These are phyloP conservation scores for Exophiala oligosperma DNA, from an alignment of 2,329 filamentous ascomycete genomes.

Conservation along the genomic window DNA sequence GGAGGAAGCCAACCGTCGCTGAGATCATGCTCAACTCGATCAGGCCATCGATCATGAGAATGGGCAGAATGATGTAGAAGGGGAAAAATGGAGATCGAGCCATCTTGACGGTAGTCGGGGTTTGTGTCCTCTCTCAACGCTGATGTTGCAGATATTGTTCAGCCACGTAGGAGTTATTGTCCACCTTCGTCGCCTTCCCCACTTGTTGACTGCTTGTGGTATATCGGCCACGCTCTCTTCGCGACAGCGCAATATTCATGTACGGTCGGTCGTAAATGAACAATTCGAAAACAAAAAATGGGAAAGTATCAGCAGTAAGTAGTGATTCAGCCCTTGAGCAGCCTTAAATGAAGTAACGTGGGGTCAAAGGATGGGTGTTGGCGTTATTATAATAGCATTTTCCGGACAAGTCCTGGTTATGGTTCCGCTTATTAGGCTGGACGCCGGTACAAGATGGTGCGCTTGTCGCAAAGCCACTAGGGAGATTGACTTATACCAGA, in stretches of 20 bases:
- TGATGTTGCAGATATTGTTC: not conserved
- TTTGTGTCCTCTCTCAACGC: not conserved
- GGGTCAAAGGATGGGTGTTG: not conserved
- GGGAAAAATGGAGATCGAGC: not conserved
- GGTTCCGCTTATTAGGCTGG: not conserved
- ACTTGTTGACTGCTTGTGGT: too few relatives aligned
- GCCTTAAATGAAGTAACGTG: not conserved
- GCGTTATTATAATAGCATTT: not conserved
- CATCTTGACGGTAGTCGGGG: not conserved
- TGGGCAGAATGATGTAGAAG: constrained; percentile 1
- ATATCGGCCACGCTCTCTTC: too few relatives aligned
- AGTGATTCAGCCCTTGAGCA: not conserved
- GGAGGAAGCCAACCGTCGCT: constrained; percentile 28
- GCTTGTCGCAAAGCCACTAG: not conserved
- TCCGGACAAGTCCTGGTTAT: not conserved
- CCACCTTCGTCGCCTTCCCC: not conserved
- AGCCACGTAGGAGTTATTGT: not conserved
- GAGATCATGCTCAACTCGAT: constrained; percentile 27
- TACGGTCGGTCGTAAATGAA: too few relatives aligned
- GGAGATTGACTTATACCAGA: not conserved
- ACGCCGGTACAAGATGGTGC: not conserved
- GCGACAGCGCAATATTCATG: too few relatives aligned
- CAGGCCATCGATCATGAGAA: constrained; percentile 23
- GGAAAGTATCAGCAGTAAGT: not conserved
- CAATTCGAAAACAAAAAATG: too few relatives aligned